A percentile compares a stretch with the other conserved stretches of the same genome.
Conservation (phyloP, 2,329 filamentous ascomycete species). For the Venturia pyrina region DNA sequence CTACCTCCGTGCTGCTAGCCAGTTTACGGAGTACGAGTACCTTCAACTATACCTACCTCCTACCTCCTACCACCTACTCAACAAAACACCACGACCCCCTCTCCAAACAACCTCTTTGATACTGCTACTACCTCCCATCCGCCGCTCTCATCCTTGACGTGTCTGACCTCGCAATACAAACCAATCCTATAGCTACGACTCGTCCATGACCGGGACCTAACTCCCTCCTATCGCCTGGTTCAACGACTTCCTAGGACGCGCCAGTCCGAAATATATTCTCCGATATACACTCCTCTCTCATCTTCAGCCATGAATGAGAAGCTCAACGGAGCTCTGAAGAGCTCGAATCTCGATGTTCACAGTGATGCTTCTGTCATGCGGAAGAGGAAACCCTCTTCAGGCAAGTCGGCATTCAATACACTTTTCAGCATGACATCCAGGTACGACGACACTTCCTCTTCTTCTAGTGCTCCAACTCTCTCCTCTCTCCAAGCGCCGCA, state of each 20-base stretch:
- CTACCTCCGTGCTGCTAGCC: too few species aligned
- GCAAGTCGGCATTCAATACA: background rate
- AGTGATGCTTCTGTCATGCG: background rate
- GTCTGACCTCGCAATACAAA: background rate
- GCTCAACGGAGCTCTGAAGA: conserved; percentile 7
- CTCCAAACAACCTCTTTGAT: background rate
- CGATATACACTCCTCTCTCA: background rate
- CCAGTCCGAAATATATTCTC: background rate
- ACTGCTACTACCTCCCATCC: background rate
- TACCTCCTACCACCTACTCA: background rate
- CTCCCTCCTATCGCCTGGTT: background rate
- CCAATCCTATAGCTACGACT: background rate
- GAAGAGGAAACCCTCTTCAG: conserved; percentile 1
- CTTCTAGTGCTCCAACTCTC: background rate
- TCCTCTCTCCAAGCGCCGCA: background rate
- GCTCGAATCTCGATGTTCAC: background rate
- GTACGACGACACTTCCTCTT: conserved; percentile 16
- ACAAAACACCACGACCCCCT: background rate
- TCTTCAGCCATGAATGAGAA: background rate
- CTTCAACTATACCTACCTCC: too few species aligned
- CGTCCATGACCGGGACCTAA: background rate
- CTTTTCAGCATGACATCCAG: conserved; percentile 25
- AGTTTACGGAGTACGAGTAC: too few species aligned
- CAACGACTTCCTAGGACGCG: background rate
- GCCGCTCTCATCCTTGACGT: background rate